Evolutionary conservation across 108 stramenopile species (phyloP).

Genomic region (Nitzschia putrida): DNA sequence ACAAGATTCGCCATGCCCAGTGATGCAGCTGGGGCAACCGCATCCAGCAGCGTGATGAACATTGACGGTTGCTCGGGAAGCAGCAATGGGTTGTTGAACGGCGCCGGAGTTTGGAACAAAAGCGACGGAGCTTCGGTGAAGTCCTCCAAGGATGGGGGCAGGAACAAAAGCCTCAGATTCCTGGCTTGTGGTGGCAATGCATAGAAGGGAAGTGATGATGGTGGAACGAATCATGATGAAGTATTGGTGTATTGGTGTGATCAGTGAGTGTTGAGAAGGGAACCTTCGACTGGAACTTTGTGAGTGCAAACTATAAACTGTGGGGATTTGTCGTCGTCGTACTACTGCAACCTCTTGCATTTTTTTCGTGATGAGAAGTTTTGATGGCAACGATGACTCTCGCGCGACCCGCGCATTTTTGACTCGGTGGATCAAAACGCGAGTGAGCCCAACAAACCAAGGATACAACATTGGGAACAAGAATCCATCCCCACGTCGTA

Average conservation of each 20-base stretch:
- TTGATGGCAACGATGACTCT: no score
- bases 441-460: no score
- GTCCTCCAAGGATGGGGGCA: no score
- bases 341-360: neutral
- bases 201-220: constrained; percentile 1
- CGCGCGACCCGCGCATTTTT: no score
- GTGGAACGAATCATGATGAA: constrained; percentile 4
- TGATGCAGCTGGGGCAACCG: constrained; percentile 4
- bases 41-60: neutral
- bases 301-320: no score
- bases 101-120: no score
- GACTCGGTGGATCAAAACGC: no score
- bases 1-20: constrained; percentile 10
- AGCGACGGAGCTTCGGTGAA: no score
- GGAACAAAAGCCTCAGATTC: constrained; percentile 13
- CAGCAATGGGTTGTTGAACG: neutral
- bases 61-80: neutral
- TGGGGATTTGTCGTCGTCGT: neutral
- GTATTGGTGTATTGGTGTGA: neutral
- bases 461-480: no score
- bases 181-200: constrained; percentile 9
- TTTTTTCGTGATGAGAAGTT: neutral
- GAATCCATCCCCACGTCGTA: no score
- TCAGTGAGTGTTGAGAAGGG: no score
- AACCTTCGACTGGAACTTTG: neutral